Conservation (phyloP, 1,284 basidiomycete species). For the Tilletia caries region DNA sequence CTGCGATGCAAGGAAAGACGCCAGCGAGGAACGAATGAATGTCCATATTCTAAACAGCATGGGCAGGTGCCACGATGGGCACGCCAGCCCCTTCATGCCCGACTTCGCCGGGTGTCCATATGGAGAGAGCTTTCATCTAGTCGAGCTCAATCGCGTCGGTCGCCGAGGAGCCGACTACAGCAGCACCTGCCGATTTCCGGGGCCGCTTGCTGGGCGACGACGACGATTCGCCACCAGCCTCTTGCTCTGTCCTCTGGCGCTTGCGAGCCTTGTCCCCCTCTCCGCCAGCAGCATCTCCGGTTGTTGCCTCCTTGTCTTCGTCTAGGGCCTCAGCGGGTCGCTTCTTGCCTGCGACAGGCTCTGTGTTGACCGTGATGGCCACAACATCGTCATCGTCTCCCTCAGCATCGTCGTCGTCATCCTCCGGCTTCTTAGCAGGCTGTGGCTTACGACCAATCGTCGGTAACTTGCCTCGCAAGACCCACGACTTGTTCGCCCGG, state of each 20-base stretch:
- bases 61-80: too few relatives aligned
- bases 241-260: background rate
- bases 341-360: slow-evolving; percentile 8
- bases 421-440: background rate
- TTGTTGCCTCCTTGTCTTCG: background rate
- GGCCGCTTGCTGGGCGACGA: background rate
- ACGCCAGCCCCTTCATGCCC: too few relatives aligned
- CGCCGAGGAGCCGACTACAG: slow-evolving; percentile 6
- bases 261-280: background rate
- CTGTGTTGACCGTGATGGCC: background rate
- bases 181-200: background rate
- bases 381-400: slow-evolving; percentile 12
- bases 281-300: background rate
- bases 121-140: too few relatives aligned
- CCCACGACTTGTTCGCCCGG: background rate
- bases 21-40: too few relatives aligned
- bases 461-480: slow-evolving; percentile 3
- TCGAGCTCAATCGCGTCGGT: slow-evolving; percentile 22
- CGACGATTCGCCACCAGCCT: background rate
- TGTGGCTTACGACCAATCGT: slow-evolving; percentile 1
- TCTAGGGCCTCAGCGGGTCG: background rate
- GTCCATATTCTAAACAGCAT: too few relatives aligned
- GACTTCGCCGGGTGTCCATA: too few relatives aligned
- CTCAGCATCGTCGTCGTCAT: background rate
- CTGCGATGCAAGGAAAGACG: too few relatives aligned